phyloP scores from a whole-genome alignment of 2,329 filamentous ascomycete species.

The Trichoderma breve region DNA sequence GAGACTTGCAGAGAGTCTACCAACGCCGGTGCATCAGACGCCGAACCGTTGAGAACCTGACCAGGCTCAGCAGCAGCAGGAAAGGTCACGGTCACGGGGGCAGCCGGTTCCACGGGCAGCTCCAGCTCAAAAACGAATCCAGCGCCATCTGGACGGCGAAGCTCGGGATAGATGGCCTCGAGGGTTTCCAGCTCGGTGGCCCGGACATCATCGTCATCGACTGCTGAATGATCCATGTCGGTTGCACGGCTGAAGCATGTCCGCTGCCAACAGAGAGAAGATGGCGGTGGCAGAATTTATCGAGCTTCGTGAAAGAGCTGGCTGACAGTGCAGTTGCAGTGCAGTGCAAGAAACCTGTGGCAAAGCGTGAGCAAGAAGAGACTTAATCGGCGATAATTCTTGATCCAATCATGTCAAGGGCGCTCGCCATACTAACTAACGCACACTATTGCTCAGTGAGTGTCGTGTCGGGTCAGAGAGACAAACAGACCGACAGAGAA shows the following conservation, averaged over 20 bases:
- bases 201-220: constrained; percentile 56
- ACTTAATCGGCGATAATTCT: neutral
- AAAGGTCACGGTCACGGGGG: constrained; percentile 57
- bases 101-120: constrained; percentile 54
- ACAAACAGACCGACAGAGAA: neutral
- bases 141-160: constrained; percentile 44
- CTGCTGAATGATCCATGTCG: constrained; percentile 40
- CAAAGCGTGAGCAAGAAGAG: constrained; percentile 2
- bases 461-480: neutral
- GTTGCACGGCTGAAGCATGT: constrained; percentile 16
- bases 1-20: constrained; percentile 50
- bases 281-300: neutral
- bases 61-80: constrained; percentile 43
- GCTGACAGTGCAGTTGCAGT: neutral
- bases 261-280: neutral
- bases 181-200: constrained; percentile 59
- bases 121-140: constrained; percentile 54
- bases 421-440: neutral
- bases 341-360: neutral
- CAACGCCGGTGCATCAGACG: constrained; percentile 7
- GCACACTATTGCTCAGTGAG: neutral
- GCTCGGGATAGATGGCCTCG: constrained; percentile 65
- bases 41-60: constrained; percentile 4
- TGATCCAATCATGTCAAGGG: constrained; percentile 12
- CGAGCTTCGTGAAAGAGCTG: neutral